Conservation (phyloP, 768 basidiomycete genomes). For the Porphyrellus cyaneotinctus region DNA sequence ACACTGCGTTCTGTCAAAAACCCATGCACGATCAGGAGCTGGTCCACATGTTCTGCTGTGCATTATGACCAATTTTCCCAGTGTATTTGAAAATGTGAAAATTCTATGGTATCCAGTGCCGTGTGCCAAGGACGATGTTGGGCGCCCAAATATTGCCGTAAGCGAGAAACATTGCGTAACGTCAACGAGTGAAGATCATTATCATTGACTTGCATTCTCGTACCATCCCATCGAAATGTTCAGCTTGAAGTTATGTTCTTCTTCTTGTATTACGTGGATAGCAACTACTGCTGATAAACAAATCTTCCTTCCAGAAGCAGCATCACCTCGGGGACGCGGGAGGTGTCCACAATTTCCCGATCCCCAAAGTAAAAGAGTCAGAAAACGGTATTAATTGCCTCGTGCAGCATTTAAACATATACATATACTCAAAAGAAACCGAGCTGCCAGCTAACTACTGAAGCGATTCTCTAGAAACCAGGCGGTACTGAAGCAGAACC, state of each 20-base stretch:
- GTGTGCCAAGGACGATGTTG: background rate
- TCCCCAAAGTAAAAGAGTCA: conserved; percentile 8
- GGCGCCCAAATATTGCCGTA: background rate
- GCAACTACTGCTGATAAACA: conserved; percentile 9
- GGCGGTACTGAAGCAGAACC: conserved; percentile 19
- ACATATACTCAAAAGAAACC: conserved; percentile 9
- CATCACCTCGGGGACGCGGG: conserved; percentile 31
- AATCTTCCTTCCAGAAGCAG: conserved; percentile 22
- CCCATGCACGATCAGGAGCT: background rate
- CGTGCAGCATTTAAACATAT: conserved; percentile 14
- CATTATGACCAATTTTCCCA: background rate
- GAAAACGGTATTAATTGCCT: conserved; percentile 10
- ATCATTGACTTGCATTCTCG: background rate
- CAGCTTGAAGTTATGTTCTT: background rate
- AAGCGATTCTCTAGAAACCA: conserved; percentile 6
- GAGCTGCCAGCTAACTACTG: conserved; percentile 10
- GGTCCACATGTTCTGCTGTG: background rate
- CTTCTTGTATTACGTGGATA: conserved; percentile 4
- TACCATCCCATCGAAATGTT: background rate
- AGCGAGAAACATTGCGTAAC: background rate
- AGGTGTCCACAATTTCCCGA: conserved; percentile 20
- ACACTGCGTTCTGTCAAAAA: background rate
- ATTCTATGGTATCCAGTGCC: background rate
- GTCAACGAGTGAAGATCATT: background rate
- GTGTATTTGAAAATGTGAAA: conserved; percentile 16